phyloP scores from a whole-genome alignment of 2,329 filamentous ascomycete genomes.

The Curvularia eragrostidis region DNA sequence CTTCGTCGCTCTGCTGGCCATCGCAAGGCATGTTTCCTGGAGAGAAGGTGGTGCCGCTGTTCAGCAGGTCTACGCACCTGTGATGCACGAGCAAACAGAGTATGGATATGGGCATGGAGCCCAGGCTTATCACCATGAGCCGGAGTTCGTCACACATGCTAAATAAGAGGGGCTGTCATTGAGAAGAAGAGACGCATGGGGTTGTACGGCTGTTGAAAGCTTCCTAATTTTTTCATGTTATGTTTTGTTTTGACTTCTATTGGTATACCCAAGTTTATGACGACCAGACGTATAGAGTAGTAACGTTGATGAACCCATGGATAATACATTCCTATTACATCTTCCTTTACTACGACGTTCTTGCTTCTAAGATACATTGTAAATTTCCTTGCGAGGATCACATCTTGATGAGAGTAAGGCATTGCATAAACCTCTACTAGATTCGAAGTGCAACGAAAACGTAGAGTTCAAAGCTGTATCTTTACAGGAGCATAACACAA shows the following conservation, averaged over 20 bases:
- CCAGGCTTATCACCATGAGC: slow-evolving; percentile 26
- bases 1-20: slow-evolving; percentile 29
- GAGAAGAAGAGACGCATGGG: neutral
- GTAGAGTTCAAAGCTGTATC: neutral
- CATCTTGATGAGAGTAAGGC: neutral
- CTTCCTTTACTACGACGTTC: too few relatives aligned
- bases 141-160: slow-evolving; percentile 12
- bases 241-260: too few relatives aligned
- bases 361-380: neutral
- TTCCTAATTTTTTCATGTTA: neutral
- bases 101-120: slow-evolving; percentile 20
- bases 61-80: slow-evolving; percentile 5
- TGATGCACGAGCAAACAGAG: slow-evolving; percentile 10
- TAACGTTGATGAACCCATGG: too few relatives aligned
- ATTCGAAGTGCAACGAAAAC: neutral
- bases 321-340: too few relatives aligned
- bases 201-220: neutral
- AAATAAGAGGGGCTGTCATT: neutral
- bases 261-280: too few relatives aligned
- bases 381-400: neutral
- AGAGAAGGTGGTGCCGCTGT: neutral
- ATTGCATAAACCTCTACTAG: neutral
- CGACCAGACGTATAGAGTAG: too few relatives aligned
- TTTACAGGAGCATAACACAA: neutral
- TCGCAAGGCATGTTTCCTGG: slow-evolving; percentile 30